Conservation (phyloP, 306 rosid genomes). For the Ormosia emarginata region DNA sequence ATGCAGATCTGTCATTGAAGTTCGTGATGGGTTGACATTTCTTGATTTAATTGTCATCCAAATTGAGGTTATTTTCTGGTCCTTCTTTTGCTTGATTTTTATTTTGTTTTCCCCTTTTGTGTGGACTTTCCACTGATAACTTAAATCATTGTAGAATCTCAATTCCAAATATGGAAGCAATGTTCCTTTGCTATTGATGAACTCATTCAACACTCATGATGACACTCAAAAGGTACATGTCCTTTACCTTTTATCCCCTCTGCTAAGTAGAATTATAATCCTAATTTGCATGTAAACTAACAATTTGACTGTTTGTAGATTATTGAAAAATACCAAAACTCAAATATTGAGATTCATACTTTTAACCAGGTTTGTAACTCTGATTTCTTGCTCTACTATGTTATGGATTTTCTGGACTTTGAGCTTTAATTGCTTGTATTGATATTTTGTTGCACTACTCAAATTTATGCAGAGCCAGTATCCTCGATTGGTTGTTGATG, state of each 20-base stretch:
- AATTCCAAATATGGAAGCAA: conserved; percentile 80
- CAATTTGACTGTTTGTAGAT: conserved; percentile 52
- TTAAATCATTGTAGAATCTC: conserved; percentile 54
- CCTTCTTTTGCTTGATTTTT: conserved; percentile 11
- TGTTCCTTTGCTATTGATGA: conserved; percentile 94
- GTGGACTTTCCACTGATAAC: conserved; percentile 17
- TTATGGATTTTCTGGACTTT: conserved; percentile 12
- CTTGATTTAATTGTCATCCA: conserved; percentile 95
- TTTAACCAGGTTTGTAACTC: conserved; percentile 81
- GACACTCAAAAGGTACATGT: conserved; percentile 71
- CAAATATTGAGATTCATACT: conserved; percentile 82
- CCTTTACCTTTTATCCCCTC: background rate
- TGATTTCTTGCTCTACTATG: conserved; percentile 8
- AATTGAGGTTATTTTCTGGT: conserved; percentile 64
- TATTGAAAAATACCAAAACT: conserved; percentile 60
- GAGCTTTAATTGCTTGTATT: conserved; percentile 17
- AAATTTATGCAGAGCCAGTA: conserved; percentile 75
- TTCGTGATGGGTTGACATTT: conserved; percentile 90
- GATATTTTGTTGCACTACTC: conserved; percentile 5
- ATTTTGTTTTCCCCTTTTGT: background rate
- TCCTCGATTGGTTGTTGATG: conserved; percentile 83
- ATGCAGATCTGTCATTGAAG: conserved; percentile 95
- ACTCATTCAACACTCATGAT: conserved; percentile 98
- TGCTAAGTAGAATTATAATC: background rate
- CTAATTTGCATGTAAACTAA: conserved; percentile 8